Percentiles rank a stretch among this genome's conserved stretches.
These are phyloP conservation scores for Trichocladium uniseriatum DNA, from an alignment of 495 filamentous ascomycete genomes.

Conservation along the genomic window DNA sequence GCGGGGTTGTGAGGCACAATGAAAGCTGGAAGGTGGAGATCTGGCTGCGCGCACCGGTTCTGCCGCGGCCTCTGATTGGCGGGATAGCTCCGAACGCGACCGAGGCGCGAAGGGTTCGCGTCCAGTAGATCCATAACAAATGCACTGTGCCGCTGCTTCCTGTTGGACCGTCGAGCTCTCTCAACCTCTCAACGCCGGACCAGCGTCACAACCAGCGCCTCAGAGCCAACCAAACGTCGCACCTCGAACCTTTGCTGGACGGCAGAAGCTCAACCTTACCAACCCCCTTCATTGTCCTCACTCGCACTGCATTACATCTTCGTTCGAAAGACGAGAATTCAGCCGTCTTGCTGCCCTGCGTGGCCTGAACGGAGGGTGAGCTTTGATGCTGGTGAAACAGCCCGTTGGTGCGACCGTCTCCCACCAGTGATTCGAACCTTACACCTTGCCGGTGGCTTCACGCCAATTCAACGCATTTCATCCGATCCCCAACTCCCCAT, in stretches of 20 bases:
- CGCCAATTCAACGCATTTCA: too few relatives aligned
- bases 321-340: not conserved
- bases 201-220: conserved; percentile 1
- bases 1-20: conserved; percentile 10
- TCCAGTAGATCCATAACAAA: conserved; percentile 15
- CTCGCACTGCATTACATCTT: not conserved
- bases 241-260: conserved; percentile 6
- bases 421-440: too few relatives aligned
- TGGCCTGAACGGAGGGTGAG: too few relatives aligned
- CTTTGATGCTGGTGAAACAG: too few relatives aligned
- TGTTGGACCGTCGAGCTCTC: conserved; percentile 13
- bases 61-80: conserved; percentile 10
- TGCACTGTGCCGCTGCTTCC: conserved; percentile 9
- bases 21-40: too few relatives aligned
- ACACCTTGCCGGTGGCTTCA: too few relatives aligned
- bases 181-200: too few relatives aligned
- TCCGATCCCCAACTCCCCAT: too few relatives aligned
- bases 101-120: conserved; percentile 11
- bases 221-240: conserved; percentile 8
- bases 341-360: not conserved
- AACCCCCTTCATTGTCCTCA: not conserved
- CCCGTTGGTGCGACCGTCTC: too few relatives aligned
- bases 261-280: not conserved
- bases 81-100: not conserved
- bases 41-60: too few relatives aligned